Base-by-base conservation (phyloP, 2,329 filamentous ascomycete genomes). In the Xylariales sp. region DNA sequence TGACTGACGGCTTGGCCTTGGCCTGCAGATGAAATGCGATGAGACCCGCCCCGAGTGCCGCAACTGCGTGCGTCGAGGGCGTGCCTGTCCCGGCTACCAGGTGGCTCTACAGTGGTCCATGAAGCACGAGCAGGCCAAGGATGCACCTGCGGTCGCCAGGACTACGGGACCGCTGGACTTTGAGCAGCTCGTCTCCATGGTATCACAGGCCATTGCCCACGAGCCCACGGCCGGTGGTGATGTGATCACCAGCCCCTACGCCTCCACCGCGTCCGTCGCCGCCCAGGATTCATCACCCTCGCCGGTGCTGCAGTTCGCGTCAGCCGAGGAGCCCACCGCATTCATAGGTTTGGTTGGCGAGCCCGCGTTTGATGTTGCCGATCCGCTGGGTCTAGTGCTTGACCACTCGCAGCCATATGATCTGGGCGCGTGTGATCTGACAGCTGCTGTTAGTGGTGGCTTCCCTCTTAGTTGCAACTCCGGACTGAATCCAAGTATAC, bases 61-160 rank as follows among this genome's bases (percentile, higher is more conserved):
- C 34, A 37, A 37, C 24, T 37, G 34, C 25, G 24, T 37, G 28
- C 34, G 25, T 17, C 23, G 18, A 13, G 34, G 34, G 24, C 34
- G 24, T n/a, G 34, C 20, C 23, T 37, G 34, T 29, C 34, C 34
- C 16, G 34, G 34, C 17, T 37, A 37, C 18, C 24, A 27, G 25
- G 34, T 37, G 20, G 28, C 34, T 25, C 34, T 37, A n/a, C 25
- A 13, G 16, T 37, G 34, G 34, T 37, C 34, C 29, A 37, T 25
- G 34, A 37, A 37, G 34, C 34, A 37, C 34, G 34, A 37, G 34
- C 34, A 37, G 14, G 24, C 16, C 24, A 28, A n/a, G 11, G 14
- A 15, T 11, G 25, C n/a, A n/a, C n/a, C n/a, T 13, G 7, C 16
- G 17, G 14, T 29, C 25, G 14, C 24, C 14, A 19, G 16, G 11